These are phyloP conservation scores for Phialophora verrucosa DNA, from an alignment of 2,329 filamentous ascomycete species.

Conservation along the genomic window DNA sequence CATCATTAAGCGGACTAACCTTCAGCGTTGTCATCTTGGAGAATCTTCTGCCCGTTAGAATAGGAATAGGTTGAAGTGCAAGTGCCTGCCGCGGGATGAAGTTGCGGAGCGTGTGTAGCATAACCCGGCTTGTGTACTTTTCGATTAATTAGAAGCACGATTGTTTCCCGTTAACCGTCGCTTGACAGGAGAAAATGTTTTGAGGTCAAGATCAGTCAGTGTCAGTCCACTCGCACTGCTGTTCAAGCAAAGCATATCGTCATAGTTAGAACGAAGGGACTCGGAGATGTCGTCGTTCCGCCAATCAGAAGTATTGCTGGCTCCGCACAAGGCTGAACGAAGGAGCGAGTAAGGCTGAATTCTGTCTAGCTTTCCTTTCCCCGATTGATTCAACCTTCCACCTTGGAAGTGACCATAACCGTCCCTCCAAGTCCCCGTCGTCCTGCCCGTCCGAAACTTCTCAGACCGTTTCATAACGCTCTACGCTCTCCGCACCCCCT, in stretches of 20 bases:
- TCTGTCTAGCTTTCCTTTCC: background rate
- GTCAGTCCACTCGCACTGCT: background rate
- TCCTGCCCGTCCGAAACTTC: background rate
- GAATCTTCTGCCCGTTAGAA: conserved; percentile 28
- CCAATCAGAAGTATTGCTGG: conserved; percentile 30
- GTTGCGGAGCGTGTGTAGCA: conserved; percentile 20
- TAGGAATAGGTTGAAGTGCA: conserved; percentile 20
- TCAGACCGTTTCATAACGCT: background rate
- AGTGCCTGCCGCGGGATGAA: conserved; percentile 20
- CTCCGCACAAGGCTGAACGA: conserved; percentile 20
- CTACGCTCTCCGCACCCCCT: background rate
- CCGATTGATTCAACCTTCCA: background rate
- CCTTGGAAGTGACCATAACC: background rate
- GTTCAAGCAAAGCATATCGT: conserved; percentile 20
- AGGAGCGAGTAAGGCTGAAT: background rate
- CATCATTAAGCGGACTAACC: conserved; percentile 37
- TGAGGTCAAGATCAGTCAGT: background rate
- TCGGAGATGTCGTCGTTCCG: conserved; percentile 6
- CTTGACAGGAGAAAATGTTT: background rate
- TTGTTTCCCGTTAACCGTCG: background rate
- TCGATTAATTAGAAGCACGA: background rate
- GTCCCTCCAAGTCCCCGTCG: background rate
- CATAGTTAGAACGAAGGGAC: conserved; percentile 11
- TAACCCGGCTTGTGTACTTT: background rate
- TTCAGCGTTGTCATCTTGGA: conserved; percentile 50